Evolutionary conservation across 1,284 basidiomycete genomes (phyloP).

Genomic region (Malassezia cuniculi): DNA sequence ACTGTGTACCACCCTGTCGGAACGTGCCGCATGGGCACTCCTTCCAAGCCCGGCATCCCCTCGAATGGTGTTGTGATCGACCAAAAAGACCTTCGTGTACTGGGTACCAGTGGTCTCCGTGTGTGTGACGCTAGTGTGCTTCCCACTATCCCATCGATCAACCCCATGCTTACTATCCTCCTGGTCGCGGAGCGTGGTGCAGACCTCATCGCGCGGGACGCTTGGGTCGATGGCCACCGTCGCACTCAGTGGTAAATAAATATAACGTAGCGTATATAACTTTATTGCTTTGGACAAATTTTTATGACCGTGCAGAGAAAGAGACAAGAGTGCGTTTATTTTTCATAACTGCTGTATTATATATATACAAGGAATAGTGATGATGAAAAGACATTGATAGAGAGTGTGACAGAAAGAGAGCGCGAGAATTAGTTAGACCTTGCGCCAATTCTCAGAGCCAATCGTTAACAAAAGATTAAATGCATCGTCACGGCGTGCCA

Average conservation of each 20-base stretch:
- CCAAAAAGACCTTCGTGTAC: slow-evolving; percentile 32
- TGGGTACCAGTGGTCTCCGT: slow-evolving; percentile 34
- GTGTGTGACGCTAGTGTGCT: slow-evolving; percentile 42
- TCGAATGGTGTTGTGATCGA: slow-evolving; percentile 32
- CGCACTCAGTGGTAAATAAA: too few species aligned
- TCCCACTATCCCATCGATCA: slow-evolving; percentile 41
- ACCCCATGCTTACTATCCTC: slow-evolving; percentile 31
- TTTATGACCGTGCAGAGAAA: too few species aligned
- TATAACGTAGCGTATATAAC: too few species aligned
- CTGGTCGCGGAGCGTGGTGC: slow-evolving; percentile 43
- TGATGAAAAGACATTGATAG: too few species aligned
- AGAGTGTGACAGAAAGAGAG: too few species aligned
- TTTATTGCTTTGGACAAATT: too few species aligned
- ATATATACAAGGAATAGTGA: too few species aligned
- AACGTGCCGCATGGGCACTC: slow-evolving; percentile 45
- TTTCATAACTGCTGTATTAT: too few species aligned
- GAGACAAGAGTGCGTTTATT: too few species aligned
- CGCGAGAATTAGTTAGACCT: neutral
- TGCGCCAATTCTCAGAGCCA: slow-evolving; percentile 12
- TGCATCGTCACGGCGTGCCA: slow-evolving; percentile 38
- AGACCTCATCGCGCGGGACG: slow-evolving; percentile 37
- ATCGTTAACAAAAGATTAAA: slow-evolving; percentile 41
- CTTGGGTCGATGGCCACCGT: slow-evolving; percentile 26
- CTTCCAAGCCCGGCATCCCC: slow-evolving; percentile 8
- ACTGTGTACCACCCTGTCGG: slow-evolving; percentile 46